Evolutionary conservation across 129 eudicot species (phyloP).

Genomic region (Silybum marianum): DNA sequence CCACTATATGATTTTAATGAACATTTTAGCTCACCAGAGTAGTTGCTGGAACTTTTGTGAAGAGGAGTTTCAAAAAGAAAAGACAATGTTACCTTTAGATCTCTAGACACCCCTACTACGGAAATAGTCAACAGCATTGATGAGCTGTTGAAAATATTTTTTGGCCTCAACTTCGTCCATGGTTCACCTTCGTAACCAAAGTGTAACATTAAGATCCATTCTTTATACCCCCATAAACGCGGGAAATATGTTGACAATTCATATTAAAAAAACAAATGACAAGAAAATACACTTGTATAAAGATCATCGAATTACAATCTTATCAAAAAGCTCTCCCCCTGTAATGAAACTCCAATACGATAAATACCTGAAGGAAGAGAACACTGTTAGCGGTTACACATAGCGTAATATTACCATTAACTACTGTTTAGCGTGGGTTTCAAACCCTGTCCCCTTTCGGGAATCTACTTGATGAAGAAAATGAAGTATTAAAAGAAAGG

Average conservation of each 20-base stretch:
- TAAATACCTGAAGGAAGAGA: slow-evolving; percentile 67
- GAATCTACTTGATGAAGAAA: not conserved
- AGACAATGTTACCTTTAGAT: slow-evolving; percentile 63
- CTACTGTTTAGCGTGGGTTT: not conserved
- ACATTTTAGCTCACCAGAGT: too few relatives aligned
- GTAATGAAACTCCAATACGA: slow-evolving; percentile 83
- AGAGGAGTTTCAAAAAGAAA: not conserved
- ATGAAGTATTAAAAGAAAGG: not conserved
- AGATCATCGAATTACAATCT: slow-evolving; percentile 66
- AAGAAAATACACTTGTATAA: not conserved
- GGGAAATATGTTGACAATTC: not conserved
- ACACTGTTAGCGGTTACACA: slow-evolving; percentile 3
- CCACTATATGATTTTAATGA: too few relatives aligned
- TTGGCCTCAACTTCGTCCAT: slow-evolving; percentile 94
- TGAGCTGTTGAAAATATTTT: slow-evolving; percentile 93
- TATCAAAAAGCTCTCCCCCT: slow-evolving; percentile 97
- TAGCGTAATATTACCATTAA: not conserved
- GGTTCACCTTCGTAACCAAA: slow-evolving; percentile 59
- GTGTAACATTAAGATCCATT: slow-evolving; percentile 5
- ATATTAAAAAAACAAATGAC: not conserved
- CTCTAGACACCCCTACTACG: slow-evolving; percentile 99
- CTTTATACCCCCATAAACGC: slow-evolving; percentile 1
- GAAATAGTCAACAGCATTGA: slow-evolving; percentile 94
- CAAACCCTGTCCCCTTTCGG: not conserved
- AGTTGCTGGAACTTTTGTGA: not conserved